Base-by-base conservation (phyloP, 805 yeast species). In the Saccharomycodes ludwigii region DNA sequence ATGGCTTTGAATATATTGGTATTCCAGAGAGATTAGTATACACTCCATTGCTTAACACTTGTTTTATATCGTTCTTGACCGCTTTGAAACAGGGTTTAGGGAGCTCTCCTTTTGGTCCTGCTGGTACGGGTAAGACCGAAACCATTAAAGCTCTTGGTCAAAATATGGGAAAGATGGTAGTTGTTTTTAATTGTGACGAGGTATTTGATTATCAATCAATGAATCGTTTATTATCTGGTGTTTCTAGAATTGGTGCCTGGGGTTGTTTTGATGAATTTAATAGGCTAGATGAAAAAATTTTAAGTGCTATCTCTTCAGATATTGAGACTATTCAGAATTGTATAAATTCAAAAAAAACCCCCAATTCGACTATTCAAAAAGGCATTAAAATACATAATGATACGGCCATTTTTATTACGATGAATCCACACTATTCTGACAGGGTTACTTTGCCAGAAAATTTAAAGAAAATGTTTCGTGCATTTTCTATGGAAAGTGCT, bases 81-180 rank as follows among this genome's bases (percentile, higher is more conserved):
- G 86, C 96, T 0, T 50, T 85, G 12, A 66, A 71, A 21, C 83
- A 76, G 42, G 68, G 66, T 21, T 59, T 73, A 6, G 97, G 97
- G n/a, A 94, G 94, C 0, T 78, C 94, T 1, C 78, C 94, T 1
- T 74, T 79, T 52, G 97, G 97, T 0, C 96, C 97, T 2, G 95
- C 97, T 3, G 97, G 97, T 25, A 88, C 97, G 0, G 97, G 97
- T 41, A 88, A 88, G 48, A 88, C 97, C 0, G 97, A 88, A 49
- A 68, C 94, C 0, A 66, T 88, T 17, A 88, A 88, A 49, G 81
- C 94, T 0, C 58, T 86, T 19, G 95, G 91, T 1, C 73, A 73
- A 25, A 72, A 71, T 23, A 56, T 88, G 6, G 97, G 97, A 6
- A 66, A 73, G 36, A 70, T 73, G 69, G 95, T 84, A 0, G 51